Percentiles rank a stretch among this genome's conserved stretches.
Conservation (phyloP, 2,329 filamentous ascomycete species). For the Trichoderma hamatum region DNA sequence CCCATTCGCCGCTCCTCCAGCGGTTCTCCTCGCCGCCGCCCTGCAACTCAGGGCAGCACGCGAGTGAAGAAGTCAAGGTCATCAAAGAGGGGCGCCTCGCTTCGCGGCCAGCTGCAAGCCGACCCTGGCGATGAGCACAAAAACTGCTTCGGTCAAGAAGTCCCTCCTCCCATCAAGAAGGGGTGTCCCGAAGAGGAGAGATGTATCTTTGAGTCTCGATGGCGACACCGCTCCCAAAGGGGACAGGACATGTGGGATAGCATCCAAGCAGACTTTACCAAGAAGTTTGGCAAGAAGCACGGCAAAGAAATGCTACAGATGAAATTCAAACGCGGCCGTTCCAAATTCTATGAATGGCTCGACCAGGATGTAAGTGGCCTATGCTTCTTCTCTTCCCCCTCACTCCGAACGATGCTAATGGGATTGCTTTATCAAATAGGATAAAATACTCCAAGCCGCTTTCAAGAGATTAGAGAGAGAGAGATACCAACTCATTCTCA, state of each 20-base stretch:
- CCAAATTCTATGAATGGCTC: constrained; percentile 54
- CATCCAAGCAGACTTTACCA: constrained; percentile 50
- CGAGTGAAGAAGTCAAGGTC: constrained; percentile 36
- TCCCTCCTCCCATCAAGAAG: constrained; percentile 46
- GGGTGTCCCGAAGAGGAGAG: constrained; percentile 53
- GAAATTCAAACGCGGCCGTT: constrained; percentile 56
- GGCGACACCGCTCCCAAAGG: constrained; percentile 49
- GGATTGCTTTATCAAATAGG: constrained; percentile 36
- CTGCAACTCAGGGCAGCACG: constrained; percentile 29
- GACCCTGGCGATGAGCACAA: constrained; percentile 39
- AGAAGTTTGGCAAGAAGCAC: constrained; percentile 41
- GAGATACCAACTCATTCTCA: constrained; percentile 48
- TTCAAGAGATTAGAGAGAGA: constrained; percentile 47
- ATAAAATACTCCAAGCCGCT: constrained; percentile 46
- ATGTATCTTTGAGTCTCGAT: constrained; percentile 54
- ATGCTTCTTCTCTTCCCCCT: constrained; percentile 7
- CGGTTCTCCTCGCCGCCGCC: constrained; percentile 37
- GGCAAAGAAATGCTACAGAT: constrained; percentile 59
- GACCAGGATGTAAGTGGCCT: constrained; percentile 51
- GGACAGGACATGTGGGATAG: constrained; percentile 63
- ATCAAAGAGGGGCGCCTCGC: constrained; percentile 23
- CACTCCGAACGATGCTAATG: not conserved
- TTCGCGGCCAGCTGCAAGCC: constrained; percentile 26
- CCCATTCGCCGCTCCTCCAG: constrained; percentile 32
- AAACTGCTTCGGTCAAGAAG: constrained; percentile 42